Percentiles rank a stretch among this genome's conserved stretches.
Conservation (phyloP, 306 rosid genomes). For the Aeschynomene evenia region DNA sequence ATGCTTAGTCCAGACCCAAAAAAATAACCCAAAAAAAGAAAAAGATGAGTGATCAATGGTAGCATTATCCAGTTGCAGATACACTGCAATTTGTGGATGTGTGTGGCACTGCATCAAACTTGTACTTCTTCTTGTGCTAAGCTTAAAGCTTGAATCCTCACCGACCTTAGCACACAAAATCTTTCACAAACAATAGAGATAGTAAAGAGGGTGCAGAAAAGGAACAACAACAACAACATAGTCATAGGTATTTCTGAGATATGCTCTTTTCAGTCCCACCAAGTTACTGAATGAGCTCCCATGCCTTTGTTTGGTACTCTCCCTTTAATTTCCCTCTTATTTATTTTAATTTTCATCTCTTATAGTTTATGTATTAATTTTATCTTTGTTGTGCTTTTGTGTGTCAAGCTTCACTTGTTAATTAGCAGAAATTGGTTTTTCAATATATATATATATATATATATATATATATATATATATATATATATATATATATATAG, state of each 20-base stretch:
- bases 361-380: no score
- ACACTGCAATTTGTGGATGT: not conserved
- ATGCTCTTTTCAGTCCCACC: not conserved
- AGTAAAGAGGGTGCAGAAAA: no score
- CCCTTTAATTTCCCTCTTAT: not conserved
- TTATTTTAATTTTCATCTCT: not conserved
- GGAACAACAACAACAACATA: not conserved
- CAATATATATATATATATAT: not conserved
- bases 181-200: not conserved
- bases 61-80: constrained; percentile 10
- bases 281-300: constrained; percentile 59
- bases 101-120: not conserved
- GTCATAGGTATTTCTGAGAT: not conserved
- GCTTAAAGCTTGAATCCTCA: not conserved
- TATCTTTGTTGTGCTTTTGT: not conserved
- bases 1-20: no score
- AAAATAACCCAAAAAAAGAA: no score
- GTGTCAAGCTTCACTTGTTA: not conserved
- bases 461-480: no score
- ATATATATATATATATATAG: no score
- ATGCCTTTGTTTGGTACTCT: constrained; percentile 70
- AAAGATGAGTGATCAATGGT: not conserved
- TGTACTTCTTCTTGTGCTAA: no score
- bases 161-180: not conserved
- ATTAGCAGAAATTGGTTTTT: not conserved